A percentile compares a stretch with the other conserved stretches of the same genome.
Conservation (phyloP, 306 rosid genomes). For the Castanospermum australe region DNA sequence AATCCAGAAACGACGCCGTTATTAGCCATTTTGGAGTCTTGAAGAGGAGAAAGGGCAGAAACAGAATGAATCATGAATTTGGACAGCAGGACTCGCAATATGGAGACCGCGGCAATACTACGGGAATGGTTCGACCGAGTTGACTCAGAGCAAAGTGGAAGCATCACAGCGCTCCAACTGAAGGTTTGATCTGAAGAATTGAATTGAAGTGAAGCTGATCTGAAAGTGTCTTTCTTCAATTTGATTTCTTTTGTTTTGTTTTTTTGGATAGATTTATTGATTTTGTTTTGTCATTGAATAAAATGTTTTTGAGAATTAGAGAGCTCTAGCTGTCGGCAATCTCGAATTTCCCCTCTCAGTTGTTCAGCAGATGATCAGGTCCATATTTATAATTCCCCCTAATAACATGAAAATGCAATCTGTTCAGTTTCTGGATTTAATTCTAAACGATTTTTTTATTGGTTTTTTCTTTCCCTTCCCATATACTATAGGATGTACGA, state of each 20-base stretch:
- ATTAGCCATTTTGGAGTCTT: neutral
- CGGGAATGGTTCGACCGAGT: conserved; percentile 86
- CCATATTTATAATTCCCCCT: too few relatives aligned
- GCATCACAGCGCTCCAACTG: conserved; percentile 67
- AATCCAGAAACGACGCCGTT: neutral
- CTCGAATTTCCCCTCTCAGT: conserved; percentile 77
- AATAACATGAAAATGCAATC: neutral
- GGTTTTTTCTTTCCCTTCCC: neutral
- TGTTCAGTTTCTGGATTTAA: neutral
- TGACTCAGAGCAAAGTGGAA: conserved; percentile 68
- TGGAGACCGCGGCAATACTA: conserved; percentile 57
- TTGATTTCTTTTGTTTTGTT: too few relatives aligned
- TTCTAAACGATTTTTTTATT: neutral
- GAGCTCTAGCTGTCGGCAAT: conserved; percentile 77
- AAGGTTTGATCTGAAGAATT: too few relatives aligned
- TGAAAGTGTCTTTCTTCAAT: too few relatives aligned
- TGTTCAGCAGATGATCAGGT: conserved; percentile 96
- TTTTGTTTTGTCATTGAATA: neutral
- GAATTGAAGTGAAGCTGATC: too few relatives aligned
- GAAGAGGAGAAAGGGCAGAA: neutral
- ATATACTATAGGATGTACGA: conserved; percentile 75
- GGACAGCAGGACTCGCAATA: too few relatives aligned
- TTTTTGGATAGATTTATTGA: neutral
- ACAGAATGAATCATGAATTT: neutral
- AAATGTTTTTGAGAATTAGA: conserved; percentile 35